phyloP scores from a whole-genome alignment of 2,329 filamentous ascomycete species.

The Xylariaceae sp. region DNA sequence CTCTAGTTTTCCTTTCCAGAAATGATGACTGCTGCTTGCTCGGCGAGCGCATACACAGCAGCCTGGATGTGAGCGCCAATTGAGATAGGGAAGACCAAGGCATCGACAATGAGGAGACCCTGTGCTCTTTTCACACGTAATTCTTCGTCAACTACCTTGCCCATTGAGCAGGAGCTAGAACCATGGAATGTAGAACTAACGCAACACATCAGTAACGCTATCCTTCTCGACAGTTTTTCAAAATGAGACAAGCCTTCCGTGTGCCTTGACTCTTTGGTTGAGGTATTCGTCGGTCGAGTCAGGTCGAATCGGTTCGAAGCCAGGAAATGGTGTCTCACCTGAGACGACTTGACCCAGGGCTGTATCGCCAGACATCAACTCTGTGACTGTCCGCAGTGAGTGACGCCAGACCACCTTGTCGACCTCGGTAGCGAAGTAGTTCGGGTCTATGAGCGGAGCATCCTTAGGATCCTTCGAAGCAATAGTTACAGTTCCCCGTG shows the following conservation, averaged over 20 bases:
- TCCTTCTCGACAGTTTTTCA: background rate
- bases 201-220: background rate
- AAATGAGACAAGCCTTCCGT: background rate
- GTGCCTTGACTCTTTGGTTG: slow-evolving; percentile 26
- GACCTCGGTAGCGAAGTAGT: slow-evolving; percentile 31
- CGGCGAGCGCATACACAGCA: slow-evolving; percentile 60
- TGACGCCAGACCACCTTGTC: slow-evolving; percentile 30
- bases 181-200: slow-evolving; percentile 12
- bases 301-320: slow-evolving; percentile 18
- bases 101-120: slow-evolving; percentile 48
- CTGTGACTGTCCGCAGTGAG: slow-evolving; percentile 20
- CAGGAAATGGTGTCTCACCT: slow-evolving; percentile 20
- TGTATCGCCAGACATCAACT: slow-evolving; percentile 29
- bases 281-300: slow-evolving; percentile 29
- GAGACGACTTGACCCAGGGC: slow-evolving; percentile 27
- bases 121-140: slow-evolving; percentile 46
- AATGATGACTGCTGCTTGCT: slow-evolving; percentile 65
- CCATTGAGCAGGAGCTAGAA: slow-evolving; percentile 27
- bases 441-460: slow-evolving; percentile 31
- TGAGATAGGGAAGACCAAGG: slow-evolving; percentile 44
- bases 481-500: slow-evolving; percentile 31
- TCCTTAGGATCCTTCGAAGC: slow-evolving; percentile 26
- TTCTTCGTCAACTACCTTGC: slow-evolving; percentile 45
- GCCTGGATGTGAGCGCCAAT: slow-evolving; percentile 56
- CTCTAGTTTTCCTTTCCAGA: too few species aligned